Conservation (phyloP, 768 basidiomycete species). For the Kondoa malvinella region DNA sequence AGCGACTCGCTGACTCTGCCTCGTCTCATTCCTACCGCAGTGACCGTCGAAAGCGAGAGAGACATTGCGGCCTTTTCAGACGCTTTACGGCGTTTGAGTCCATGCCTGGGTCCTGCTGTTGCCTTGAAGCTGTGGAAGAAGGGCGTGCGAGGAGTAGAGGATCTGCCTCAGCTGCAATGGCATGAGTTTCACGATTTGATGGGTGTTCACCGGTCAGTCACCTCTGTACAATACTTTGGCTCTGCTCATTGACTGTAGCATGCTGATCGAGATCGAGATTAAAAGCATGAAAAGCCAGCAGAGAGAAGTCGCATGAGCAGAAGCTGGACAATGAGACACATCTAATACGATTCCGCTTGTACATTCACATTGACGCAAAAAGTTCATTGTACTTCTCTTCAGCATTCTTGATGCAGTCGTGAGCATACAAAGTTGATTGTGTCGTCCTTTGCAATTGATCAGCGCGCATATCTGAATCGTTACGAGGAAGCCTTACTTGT, state of each 20-base stretch:
- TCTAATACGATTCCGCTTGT: not conserved
- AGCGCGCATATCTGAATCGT: too few relatives aligned
- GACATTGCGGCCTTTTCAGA: not conserved
- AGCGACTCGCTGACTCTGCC: too few relatives aligned
- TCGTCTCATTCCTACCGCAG: too few relatives aligned
- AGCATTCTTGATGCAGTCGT: constrained; percentile 16
- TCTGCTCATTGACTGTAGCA: too few relatives aligned
- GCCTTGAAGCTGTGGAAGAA: not conserved
- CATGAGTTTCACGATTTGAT: not conserved
- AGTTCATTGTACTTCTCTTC: constrained; percentile 18
- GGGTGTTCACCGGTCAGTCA: not conserved
- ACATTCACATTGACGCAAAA: constrained; percentile 1
- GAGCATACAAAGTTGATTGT: constrained; percentile 15
- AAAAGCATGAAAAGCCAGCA: too few relatives aligned
- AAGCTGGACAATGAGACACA: too few relatives aligned
- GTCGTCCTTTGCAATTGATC: too few relatives aligned
- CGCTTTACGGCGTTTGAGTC: not conserved
- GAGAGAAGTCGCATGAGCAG: too few relatives aligned
- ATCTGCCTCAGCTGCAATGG: not conserved
- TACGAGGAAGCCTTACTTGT: too few relatives aligned
- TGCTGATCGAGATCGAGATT: too few relatives aligned
- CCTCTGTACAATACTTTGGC: not conserved
- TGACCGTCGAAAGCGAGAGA: too few relatives aligned
- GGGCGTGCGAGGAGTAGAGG: not conserved
- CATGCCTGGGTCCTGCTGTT: not conserved